A percentile compares a stretch with the other conserved stretches of the same genome.
Conservation (phyloP, 371 early-diverging fungal species). For the Mucor indicus region DNA sequence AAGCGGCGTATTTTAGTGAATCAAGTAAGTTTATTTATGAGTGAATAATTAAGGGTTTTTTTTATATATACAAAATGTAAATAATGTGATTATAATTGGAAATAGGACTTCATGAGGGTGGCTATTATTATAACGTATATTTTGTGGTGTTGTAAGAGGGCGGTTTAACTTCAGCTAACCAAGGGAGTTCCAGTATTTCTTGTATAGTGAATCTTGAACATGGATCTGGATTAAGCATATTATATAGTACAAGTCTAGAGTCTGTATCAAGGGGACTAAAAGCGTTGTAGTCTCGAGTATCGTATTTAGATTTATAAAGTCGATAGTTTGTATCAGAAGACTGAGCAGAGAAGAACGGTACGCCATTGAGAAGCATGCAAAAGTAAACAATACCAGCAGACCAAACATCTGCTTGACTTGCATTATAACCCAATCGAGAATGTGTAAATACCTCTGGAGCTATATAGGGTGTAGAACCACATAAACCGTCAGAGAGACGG, state of each 20-base stretch:
- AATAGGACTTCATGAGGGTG: no score
- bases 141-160: background rate
- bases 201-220: slow-evolving; percentile 37
- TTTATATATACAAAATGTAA: no score
- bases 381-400: slow-evolving; percentile 82
- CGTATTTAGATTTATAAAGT: slow-evolving; percentile 45
- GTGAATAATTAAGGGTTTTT: no score
- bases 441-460: slow-evolving; percentile 77
- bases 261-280: slow-evolving; percentile 28
- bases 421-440: slow-evolving; percentile 57
- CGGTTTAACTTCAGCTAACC: slow-evolving; percentile 27
- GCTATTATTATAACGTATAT: background rate
- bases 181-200: slow-evolving; percentile 36
- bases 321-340: slow-evolving; percentile 62
- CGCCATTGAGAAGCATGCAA: slow-evolving; percentile 73
- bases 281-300: slow-evolving; percentile 46
- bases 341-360: slow-evolving; percentile 53
- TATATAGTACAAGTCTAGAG: slow-evolving; percentile 29
- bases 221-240: slow-evolving; percentile 47
- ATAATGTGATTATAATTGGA: no score
- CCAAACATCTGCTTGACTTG: slow-evolving; percentile 84
- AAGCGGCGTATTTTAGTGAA: no score
- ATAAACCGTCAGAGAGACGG: slow-evolving; percentile 70
- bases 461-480: slow-evolving; percentile 89
- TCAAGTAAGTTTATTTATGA: no score